Evolutionary conservation across 768 basidiomycete genomes (phyloP).

Genomic region (Pleurotus platypus): DNA sequence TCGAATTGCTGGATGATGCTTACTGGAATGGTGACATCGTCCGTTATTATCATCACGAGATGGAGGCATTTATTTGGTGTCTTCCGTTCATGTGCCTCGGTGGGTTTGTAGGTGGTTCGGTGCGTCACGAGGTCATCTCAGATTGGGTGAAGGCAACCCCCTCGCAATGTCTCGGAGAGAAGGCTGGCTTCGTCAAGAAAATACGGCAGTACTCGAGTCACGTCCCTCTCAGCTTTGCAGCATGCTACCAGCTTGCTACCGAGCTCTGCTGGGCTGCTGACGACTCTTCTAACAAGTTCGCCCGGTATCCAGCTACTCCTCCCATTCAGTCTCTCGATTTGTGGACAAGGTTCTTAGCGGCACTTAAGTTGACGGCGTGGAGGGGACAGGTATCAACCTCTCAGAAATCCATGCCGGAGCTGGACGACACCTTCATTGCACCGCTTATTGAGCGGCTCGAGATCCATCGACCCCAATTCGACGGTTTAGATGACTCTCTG

Average conservation of each 20-base stretch:
- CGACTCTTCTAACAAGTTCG: neutral
- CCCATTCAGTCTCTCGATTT: neutral
- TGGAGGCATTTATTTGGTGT: slow-evolving; percentile 7
- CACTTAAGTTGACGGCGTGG: neutral
- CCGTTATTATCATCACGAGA: slow-evolving; percentile 6
- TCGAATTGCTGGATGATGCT: slow-evolving; percentile 16
- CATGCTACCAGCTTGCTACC: neutral
- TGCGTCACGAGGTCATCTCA: neutral
- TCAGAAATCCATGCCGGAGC: neutral
- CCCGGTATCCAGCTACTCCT: neutral
- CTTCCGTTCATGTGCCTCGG: slow-evolving; percentile 8
- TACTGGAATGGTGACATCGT: neutral
- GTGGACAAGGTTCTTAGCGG: neutral
- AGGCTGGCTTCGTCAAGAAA: neutral
- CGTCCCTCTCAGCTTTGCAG: neutral
- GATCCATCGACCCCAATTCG: neutral
- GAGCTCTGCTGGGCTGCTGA: neutral
- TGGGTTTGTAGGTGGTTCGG: neutral
- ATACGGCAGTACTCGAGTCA: neutral
- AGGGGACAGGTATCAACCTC: neutral
- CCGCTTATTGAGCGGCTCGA: neutral
- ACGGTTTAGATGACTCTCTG: neutral
- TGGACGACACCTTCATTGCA: neutral
- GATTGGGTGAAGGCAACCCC: neutral
- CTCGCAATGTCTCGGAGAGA: neutral